A percentile compares a stretch with the other conserved stretches of the same genome.
These are phyloP conservation scores for Tulasnella sp. DNA, from an alignment of 768 basidiomycete genomes.

Conservation along the genomic window DNA sequence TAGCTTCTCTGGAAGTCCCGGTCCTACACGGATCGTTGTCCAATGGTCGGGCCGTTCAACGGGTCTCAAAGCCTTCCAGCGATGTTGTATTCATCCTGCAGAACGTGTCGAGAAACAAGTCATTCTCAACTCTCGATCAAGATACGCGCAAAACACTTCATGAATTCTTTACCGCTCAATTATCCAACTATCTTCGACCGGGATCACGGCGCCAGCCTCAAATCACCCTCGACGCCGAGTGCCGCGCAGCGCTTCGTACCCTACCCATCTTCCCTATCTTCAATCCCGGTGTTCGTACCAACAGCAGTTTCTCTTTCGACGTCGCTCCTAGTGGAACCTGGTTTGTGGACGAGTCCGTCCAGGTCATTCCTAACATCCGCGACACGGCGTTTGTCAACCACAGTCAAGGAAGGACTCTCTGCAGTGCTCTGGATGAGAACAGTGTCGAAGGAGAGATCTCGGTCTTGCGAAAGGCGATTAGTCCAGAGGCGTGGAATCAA, in stretches of 20 bases:
- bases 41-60: neutral
- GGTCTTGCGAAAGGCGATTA: neutral
- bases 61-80: neutral
- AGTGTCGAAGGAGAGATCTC: neutral
- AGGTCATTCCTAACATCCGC: neutral
- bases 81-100: neutral
- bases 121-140: neutral
- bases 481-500: neutral
- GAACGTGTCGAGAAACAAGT: neutral
- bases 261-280: constrained; percentile 8
- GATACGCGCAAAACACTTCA: neutral
- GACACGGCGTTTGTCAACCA: neutral
- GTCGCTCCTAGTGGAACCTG: neutral
- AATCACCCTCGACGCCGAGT: neutral
- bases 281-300: neutral
- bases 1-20: neutral
- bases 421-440: neutral
- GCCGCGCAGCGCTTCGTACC: neutral
- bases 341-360: neutral
- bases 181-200: neutral
- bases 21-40: neutral
- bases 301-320: neutral
- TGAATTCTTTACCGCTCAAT: neutral
- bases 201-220: neutral
- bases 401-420: neutral